phyloP scores from a whole-genome alignment of 2,329 filamentous ascomycete species.

The Zasmidium cellare region DNA sequence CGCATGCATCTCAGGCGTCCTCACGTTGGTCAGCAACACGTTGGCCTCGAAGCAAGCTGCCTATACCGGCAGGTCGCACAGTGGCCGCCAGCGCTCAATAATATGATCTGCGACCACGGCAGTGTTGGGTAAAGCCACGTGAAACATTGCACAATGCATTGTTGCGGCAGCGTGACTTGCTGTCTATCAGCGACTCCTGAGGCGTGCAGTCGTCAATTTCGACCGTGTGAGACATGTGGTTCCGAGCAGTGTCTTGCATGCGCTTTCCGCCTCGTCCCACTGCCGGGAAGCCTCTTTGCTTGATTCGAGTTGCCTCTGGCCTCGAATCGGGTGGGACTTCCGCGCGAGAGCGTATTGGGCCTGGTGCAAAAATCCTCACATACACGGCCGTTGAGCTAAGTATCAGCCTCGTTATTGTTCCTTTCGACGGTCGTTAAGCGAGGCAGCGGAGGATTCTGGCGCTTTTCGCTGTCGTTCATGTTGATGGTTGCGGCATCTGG shows the following conservation, averaged over 20 bases:
- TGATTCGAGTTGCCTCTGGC: background rate
- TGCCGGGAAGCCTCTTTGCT: conserved; percentile 2
- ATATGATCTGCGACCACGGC: conserved; percentile 8
- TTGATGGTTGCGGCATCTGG: background rate
- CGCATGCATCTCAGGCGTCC: background rate
- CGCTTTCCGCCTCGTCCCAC: conserved; percentile 4
- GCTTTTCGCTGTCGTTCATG: background rate
- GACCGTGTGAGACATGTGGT: background rate
- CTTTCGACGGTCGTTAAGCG: background rate
- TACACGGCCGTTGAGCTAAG: conserved; percentile 9
- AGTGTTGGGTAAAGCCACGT: conserved; percentile 6
- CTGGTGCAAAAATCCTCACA: conserved; percentile 3
- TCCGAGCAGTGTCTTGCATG: conserved; percentile 5
- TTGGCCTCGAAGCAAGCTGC: background rate
- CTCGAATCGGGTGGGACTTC: conserved; percentile 3
- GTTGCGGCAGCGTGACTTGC: conserved; percentile 2
- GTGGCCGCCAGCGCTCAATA: background rate
- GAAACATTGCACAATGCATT: conserved; percentile 11
- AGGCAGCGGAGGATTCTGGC: background rate
- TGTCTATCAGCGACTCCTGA: conserved; percentile 5
- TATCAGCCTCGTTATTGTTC: background rate
- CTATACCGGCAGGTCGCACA: background rate
- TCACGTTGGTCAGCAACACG: background rate
- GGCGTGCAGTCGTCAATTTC: conserved; percentile 2
- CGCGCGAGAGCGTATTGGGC: background rate